Conservation (phyloP, 495 filamentous ascomycete species). For the Oidiodendron maius region DNA sequence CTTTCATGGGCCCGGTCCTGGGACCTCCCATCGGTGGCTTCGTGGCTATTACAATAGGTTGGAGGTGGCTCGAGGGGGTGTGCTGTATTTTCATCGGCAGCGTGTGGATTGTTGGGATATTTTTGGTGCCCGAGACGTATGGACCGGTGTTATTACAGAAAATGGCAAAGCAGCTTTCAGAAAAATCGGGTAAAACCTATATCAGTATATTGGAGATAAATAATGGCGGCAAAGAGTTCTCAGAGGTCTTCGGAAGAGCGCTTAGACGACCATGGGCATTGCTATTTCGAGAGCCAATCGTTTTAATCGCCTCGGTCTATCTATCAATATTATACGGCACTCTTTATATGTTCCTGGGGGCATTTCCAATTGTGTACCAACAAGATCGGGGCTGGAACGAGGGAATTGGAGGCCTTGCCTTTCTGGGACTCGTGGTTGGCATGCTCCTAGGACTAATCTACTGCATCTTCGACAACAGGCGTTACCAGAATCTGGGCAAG, state of each 20-base stretch:
- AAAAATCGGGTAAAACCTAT: slow-evolving; percentile 61
- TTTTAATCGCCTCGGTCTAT: slow-evolving; percentile 68
- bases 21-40: slow-evolving; percentile 36
- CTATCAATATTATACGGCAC: slow-evolving; percentile 67
- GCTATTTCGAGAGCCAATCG: slow-evolving; percentile 75
- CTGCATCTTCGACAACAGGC: slow-evolving; percentile 58
- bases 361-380: slow-evolving; percentile 77
- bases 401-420: slow-evolving; percentile 71
- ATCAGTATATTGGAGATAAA: slow-evolving; percentile 40
- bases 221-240: slow-evolving; percentile 24
- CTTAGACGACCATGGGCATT: slow-evolving; percentile 41
- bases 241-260: slow-evolving; percentile 37
- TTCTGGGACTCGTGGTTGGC: slow-evolving; percentile 72
- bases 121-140: slow-evolving; percentile 86
- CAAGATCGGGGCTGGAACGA: slow-evolving; percentile 63
- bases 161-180: slow-evolving; percentile 60
- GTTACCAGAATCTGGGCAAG: too few relatives aligned
- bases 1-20: slow-evolving; percentile 56
- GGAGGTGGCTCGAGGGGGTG: slow-evolving; percentile 45
- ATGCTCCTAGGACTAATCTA: slow-evolving; percentile 66
- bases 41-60: slow-evolving; percentile 50
- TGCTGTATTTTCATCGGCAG: slow-evolving; percentile 62
- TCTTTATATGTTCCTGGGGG: slow-evolving; percentile 83
- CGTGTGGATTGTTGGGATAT: slow-evolving; percentile 52
- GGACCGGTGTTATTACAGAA: slow-evolving; percentile 59